Base-by-base conservation (phyloP, 1,139 yeast species). In the Pichia sp. region DNA sequence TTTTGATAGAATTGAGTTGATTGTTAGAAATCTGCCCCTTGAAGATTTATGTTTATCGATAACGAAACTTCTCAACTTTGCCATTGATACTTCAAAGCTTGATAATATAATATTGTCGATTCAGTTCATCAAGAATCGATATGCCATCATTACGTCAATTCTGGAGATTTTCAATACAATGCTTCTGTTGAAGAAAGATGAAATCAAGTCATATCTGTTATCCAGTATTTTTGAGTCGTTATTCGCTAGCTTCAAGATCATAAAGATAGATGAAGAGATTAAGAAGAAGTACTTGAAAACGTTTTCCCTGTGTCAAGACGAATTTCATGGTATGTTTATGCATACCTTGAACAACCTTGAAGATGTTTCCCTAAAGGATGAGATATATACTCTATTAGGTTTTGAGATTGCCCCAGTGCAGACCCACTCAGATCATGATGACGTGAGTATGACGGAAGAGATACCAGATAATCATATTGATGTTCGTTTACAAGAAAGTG, bases 71-170 rank as follows among this genome's bases (percentile, higher is more conserved):
- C 30, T 56, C 6, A 36, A 22, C 14, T 35, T 38, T 21, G 47
- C 52, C 8, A 32, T 45, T 15, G 56, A 55, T 39, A 44, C 53
- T 2, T 48, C 57, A 1, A 48, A 46, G 13, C 39, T 47, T 6
- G 48, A 48, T 14, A 53, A 54, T 29, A 41, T 52, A 11, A 47
- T 46, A 19, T 19, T 56, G 14, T 51, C 58, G 1, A 47, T 55
- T 39, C 59, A 53, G 24, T 48, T 47, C 32, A 49, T 50, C 20
- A 55, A 53, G 29, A 34, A 52, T 38, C 50, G 51, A 30, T 25
- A 31, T 9, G 26, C 30, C 10, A 47, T 54, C 17, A 33, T 53
- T 32, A 29, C 40, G 8, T 41, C 49, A 1, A 45, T 51, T 21
- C 44, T 51, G 19, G 28, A 35, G 10, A 20, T 53, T 10, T 37